These are phyloP conservation scores for Calamus simplicifolius DNA, from an alignment of 176 grass and related monocot species.

Conservation along the genomic window DNA sequence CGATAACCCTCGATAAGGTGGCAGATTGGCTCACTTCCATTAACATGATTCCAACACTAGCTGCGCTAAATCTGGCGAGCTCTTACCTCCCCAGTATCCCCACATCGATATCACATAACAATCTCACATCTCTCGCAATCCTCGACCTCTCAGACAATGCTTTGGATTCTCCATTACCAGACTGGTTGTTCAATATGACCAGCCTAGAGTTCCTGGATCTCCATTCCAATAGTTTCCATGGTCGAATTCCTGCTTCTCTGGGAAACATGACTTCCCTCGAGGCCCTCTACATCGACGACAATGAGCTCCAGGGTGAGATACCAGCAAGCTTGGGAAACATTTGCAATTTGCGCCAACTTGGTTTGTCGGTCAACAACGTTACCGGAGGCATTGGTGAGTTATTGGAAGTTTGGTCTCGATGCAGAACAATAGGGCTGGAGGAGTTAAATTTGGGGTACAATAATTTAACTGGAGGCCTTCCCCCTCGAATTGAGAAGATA, in stretches of 20 bases:
- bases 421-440: background rate
- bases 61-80: background rate
- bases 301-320: background rate
- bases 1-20: background rate
- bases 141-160: slow-evolving; percentile 4
- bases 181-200: slow-evolving; percentile 22
- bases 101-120: background rate
- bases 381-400: slow-evolving; percentile 4
- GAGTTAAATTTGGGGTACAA: too few relatives aligned
- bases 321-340: slow-evolving; percentile 4
- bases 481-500: background rate
- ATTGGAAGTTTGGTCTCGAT: background rate
- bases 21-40: slow-evolving; percentile 13
- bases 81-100: background rate
- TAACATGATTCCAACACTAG: slow-evolving; percentile 15
- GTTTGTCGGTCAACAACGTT: background rate
- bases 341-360: background rate
- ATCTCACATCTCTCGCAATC: slow-evolving; percentile 10
- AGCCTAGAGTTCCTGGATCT: slow-evolving; percentile 11
- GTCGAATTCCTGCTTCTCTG: too few relatives aligned
- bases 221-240: too few relatives aligned
- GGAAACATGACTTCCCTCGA: background rate
- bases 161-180: background rate
- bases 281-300: background rate
- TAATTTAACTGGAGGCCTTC: slow-evolving; percentile 3